Conservation (phyloP, 2,329 filamentous ascomycete species). For the Thyridium curvatum region DNA sequence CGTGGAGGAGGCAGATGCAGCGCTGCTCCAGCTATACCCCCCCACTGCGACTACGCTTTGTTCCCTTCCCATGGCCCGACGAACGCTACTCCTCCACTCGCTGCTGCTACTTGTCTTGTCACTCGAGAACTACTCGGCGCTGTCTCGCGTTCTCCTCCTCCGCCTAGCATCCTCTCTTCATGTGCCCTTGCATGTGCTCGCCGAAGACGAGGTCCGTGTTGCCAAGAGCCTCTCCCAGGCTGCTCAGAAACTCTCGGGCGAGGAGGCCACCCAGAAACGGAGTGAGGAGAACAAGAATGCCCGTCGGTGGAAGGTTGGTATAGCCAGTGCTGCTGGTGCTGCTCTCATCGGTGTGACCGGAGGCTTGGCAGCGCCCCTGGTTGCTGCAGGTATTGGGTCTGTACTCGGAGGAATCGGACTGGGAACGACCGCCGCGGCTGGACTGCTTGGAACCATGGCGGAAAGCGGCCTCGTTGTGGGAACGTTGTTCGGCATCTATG, state of each 20-base stretch:
- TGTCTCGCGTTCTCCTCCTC: slow-evolving; percentile 66
- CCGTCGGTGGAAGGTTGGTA: slow-evolving; percentile 67
- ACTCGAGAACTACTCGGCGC: slow-evolving; percentile 69
- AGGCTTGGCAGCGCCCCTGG: slow-evolving; percentile 69
- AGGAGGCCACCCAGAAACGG: slow-evolving; percentile 57
- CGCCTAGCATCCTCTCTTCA: slow-evolving; percentile 64
- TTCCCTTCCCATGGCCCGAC: slow-evolving; percentile 52
- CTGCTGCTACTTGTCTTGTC: slow-evolving; percentile 68
- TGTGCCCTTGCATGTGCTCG: slow-evolving; percentile 58
- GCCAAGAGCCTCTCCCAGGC: slow-evolving; percentile 69
- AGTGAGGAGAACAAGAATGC: slow-evolving; percentile 58
- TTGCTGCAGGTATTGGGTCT: slow-evolving; percentile 72
- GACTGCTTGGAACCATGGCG: slow-evolving; percentile 72
- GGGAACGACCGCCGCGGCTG: slow-evolving; percentile 66
- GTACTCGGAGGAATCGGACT: slow-evolving; percentile 74
- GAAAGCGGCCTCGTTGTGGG: slow-evolving; percentile 77
- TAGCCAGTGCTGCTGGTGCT: slow-evolving; percentile 38
- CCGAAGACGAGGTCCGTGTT: slow-evolving; percentile 68
- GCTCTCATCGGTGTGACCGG: slow-evolving; percentile 67
- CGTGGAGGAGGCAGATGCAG: slow-evolving; percentile 40
- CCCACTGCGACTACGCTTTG: slow-evolving; percentile 56
- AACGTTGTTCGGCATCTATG: slow-evolving; percentile 86
- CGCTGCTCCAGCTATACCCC: slow-evolving; percentile 44
- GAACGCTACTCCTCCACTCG: slow-evolving; percentile 63
- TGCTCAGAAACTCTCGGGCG: slow-evolving; percentile 58